Base-by-base conservation (phyloP, 305 asterid species). In the Solanum hybrid region DNA sequence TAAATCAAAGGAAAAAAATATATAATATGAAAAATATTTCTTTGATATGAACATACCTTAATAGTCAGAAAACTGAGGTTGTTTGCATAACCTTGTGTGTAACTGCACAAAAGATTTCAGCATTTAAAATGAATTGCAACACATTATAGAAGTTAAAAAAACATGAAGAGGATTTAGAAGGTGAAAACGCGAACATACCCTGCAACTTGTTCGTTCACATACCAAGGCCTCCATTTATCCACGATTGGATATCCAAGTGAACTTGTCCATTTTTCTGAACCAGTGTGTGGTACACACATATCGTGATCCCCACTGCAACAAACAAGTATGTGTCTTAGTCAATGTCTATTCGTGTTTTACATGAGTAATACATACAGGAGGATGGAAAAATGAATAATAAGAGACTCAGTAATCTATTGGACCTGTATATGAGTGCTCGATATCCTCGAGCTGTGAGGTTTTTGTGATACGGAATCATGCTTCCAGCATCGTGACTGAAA, bases 391-490 rank as follows among this genome's bases (percentile, higher is more conserved):
- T 82, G 87, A 35, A 82, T 14, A 31, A 31, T 31, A 31, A 31
- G 33, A 31, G 33, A 37, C 28, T 26, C 12, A 3, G 73, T 83
- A 28, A 28, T 82, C 11, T 26, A 16, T 3, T 83, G 35, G 51
- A 96, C 98, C 98, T 96, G 95, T 29, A 97, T 91, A 97, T 95
- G 90, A 97, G 96, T 84, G 98, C 98, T 69, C 95, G 97, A 89
- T 94, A 96, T 26, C 99, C 98, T 8, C 91, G 92, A 29, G 94
- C 87, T 4, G 99, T 96, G 88, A 97, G 99, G 91, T 94, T 96
- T 92, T 92, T 95, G 94, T 97, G 99, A 92, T 95, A 96, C 64
- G 90, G 92, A 91, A 97, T 95, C 99, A 97, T 97, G 93, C 99
- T 97, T 87, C 99, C 99, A 31, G 97, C 90, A 93, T 97, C 98